A percentile compares a stretch with the other conserved stretches of the same genome.
Conservation (phyloP, 345 rosid genomes). For the Geranium rotundifolium region DNA sequence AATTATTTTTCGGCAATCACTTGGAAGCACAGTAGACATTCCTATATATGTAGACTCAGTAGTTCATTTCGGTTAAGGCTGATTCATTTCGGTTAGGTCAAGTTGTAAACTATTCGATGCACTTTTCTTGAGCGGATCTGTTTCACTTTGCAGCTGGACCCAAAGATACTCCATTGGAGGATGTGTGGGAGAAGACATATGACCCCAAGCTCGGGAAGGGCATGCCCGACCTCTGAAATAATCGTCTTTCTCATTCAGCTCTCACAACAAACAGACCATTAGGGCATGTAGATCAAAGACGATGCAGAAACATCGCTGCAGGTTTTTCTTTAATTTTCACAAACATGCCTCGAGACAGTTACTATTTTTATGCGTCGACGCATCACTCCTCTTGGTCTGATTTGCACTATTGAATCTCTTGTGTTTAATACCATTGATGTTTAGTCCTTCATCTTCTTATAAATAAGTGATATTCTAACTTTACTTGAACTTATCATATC, state of each 20-base stretch:
- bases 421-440: no score
- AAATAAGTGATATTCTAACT: no score
- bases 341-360: no score
- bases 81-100: neutral
- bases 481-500: no score
- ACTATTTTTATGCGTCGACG: no score
- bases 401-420: no score
- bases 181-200: conserved; percentile 67
- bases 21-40: neutral
- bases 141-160: conserved; percentile 58
- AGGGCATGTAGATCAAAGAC: neutral
- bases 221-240: conserved; percentile 69
- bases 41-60: neutral
- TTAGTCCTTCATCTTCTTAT: no score
- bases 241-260: neutral
- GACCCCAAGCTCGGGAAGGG: conserved; percentile 84
- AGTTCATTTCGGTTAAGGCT: no score
- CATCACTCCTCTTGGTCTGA: no score
- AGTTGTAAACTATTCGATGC: neutral
- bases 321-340: no score
- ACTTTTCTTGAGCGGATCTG: conserved; percentile 1
- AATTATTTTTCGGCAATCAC: neutral
- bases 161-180: conserved; percentile 77
- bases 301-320: neutral
- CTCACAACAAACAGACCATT: no score